A percentile compares a stretch with the other conserved stretches of the same genome.
Conservation (phyloP, 352 stramenopile species). For the Globisporangium lucens region DNA sequence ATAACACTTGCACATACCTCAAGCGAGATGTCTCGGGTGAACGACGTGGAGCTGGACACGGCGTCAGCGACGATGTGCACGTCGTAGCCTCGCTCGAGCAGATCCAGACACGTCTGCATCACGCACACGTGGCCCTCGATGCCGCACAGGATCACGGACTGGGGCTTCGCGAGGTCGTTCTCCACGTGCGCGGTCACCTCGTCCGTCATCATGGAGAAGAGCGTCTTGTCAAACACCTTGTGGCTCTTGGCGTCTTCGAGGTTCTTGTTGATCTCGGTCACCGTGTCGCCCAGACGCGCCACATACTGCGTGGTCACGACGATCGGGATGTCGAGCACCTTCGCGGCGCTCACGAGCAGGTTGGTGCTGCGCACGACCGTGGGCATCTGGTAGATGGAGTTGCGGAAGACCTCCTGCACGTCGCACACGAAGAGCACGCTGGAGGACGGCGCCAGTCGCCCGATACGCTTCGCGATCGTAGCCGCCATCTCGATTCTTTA, state of each 20-base stretch:
- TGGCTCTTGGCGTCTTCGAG: slow-evolving; percentile 37
- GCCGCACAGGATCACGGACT: slow-evolving; percentile 93
- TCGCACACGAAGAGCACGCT: slow-evolving; percentile 95
- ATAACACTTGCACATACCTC: slow-evolving; percentile 28
- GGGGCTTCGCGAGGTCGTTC: slow-evolving; percentile 40
- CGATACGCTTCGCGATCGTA: slow-evolving; percentile 24
- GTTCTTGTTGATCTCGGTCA: slow-evolving; percentile 68
- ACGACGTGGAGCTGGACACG: slow-evolving; percentile 86
- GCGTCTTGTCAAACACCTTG: slow-evolving; percentile 95
- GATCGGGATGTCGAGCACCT: slow-evolving; percentile 89
- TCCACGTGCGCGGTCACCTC: slow-evolving; percentile 88
- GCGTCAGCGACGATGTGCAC: slow-evolving; percentile 97
- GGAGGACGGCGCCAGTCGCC: slow-evolving; percentile 57
- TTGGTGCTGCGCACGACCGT: slow-evolving; percentile 87
- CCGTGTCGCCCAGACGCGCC: slow-evolving; percentile 91
- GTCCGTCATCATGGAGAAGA: slow-evolving; percentile 97
- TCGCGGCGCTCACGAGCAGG: slow-evolving; percentile 67
- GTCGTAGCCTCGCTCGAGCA: slow-evolving; percentile 94
- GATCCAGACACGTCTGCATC: slow-evolving; percentile 95
- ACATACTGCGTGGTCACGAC: slow-evolving; percentile 97
- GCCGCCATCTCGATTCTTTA: not conserved
- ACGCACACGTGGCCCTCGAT: slow-evolving; percentile 96
- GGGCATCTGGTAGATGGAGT: slow-evolving; percentile 90
- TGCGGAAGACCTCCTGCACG: slow-evolving; percentile 96
- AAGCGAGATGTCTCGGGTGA: slow-evolving; percentile 92